phyloP scores from a whole-genome alignment of 768 basidiomycete species.

The Pisolithus albus region DNA sequence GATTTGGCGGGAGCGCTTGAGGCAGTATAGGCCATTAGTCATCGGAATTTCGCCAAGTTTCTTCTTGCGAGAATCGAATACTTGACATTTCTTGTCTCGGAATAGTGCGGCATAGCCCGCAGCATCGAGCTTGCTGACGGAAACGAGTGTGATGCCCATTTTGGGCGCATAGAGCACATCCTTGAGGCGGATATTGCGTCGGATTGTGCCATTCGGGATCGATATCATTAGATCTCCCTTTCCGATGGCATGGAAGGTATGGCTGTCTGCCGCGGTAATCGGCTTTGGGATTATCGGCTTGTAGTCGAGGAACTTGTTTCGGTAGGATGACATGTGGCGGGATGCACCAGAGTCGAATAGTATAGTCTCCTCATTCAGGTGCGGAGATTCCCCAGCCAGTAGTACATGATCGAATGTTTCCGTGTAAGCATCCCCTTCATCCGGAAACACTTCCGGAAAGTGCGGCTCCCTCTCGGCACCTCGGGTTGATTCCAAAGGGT shows the following conservation, averaged over 20 bases:
- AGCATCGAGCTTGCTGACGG: constrained; percentile 5
- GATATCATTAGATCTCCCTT: constrained; percentile 16
- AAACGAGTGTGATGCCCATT: constrained; percentile 16
- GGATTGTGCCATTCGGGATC: constrained; percentile 12
- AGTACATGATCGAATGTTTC: not conserved
- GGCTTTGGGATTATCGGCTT: constrained; percentile 12
- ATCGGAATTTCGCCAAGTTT: not conserved
- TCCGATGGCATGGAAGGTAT: constrained; percentile 2
- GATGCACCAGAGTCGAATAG: not conserved
- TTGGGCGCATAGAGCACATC: constrained; percentile 12
- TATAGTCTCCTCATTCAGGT: not conserved
- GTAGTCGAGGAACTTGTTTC: not conserved
- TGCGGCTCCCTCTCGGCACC: not conserved
- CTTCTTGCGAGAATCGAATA: not conserved
- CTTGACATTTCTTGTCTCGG: not conserved
- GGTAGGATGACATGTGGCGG: not conserved
- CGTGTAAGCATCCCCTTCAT: not conserved
- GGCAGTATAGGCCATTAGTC: not conserved
- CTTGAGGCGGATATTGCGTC: not conserved
- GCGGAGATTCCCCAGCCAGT: not conserved
- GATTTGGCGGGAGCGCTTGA: not conserved
- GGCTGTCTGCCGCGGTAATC: constrained; percentile 15
- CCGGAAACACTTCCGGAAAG: not conserved
- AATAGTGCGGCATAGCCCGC: constrained; percentile 5
- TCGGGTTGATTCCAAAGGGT: too few species aligned